These are phyloP conservation scores for Nemania abortiva DNA, from an alignment of 2,329 filamentous ascomycete species.

Conservation along the genomic window DNA sequence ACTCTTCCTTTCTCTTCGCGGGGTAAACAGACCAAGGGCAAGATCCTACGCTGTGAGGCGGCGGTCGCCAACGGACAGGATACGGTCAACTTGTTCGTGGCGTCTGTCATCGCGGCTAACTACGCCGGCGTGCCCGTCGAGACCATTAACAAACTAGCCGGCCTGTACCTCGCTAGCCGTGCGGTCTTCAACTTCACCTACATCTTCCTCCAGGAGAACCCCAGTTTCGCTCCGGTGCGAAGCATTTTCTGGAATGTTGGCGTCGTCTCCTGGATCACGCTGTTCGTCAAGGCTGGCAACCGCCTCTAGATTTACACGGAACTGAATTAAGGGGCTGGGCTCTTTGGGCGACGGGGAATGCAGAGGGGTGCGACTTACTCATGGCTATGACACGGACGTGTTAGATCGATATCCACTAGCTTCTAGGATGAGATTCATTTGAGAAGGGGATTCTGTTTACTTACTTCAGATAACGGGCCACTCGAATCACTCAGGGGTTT, in stretches of 20 bases:
- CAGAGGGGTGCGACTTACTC: neutral
- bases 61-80: conserved; percentile 43
- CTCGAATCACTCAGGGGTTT: neutral
- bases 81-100: conserved; percentile 40
- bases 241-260: conserved; percentile 55
- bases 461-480: neutral
- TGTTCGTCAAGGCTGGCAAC: conserved; percentile 59
- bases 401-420: neutral
- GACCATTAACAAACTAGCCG: conserved; percentile 56
- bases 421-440: neutral
- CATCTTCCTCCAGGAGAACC: conserved; percentile 58
- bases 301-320: conserved; percentile 32
- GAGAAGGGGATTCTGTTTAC: neutral
- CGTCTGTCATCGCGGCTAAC: conserved; percentile 60
- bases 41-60: conserved; percentile 41
- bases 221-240: conserved; percentile 54
- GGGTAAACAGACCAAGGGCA: conserved; percentile 40
- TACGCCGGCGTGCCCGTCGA: conserved; percentile 54
- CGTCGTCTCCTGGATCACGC: conserved; percentile 50
- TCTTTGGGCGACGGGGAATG: neutral
- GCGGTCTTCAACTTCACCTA: conserved; percentile 59
- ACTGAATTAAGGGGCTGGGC: neutral
- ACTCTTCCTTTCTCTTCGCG: neutral
- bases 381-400: neutral
- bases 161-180: conserved; percentile 57